Percentiles rank a stretch among this genome's conserved stretches.
These are phyloP conservation scores for Bonia amplexicaulis DNA, from an alignment of 176 grass and related monocot genomes.

Conservation along the genomic window DNA sequence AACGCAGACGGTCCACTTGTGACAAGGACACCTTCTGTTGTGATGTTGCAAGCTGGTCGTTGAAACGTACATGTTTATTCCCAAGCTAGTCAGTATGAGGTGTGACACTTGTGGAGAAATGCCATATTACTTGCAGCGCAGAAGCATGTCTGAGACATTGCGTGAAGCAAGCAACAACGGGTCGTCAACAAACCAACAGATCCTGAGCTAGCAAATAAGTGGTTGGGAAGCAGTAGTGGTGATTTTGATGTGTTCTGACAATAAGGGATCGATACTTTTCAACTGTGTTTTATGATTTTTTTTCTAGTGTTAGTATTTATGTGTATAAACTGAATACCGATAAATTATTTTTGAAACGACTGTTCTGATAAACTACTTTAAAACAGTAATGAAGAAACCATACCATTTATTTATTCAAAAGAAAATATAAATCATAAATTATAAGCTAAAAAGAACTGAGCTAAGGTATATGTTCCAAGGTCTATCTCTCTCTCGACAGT, in stretches of 20 bases:
- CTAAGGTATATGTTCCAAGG: no score
- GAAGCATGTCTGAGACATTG: neutral
- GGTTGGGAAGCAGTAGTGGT: neutral
- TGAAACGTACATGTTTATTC: neutral
- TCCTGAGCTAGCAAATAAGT: no score
- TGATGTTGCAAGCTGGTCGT: neutral
- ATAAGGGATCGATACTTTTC: no score
- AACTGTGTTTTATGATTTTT: no score
- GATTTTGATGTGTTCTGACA: neutral
- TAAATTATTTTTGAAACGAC: fast-evolving
- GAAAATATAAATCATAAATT: no score
- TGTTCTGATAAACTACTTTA: no score
- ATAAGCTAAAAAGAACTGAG: no score
- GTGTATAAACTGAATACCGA: fast-evolving
- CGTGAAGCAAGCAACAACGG: slow-evolving; percentile 1
- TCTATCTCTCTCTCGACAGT: no score
- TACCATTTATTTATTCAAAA: no score
- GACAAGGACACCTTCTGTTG: neutral
- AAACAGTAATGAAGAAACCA: no score
- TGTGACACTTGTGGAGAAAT: neutral
- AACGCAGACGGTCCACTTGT: neutral
- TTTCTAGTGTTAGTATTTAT: fast-evolving
- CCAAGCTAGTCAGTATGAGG: neutral
- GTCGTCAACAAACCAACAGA: neutral
- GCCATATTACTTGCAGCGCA: neutral